These are phyloP conservation scores for Pyrenophora graminea DNA, from an alignment of 2,329 filamentous ascomycete genomes.

Conservation along the genomic window DNA sequence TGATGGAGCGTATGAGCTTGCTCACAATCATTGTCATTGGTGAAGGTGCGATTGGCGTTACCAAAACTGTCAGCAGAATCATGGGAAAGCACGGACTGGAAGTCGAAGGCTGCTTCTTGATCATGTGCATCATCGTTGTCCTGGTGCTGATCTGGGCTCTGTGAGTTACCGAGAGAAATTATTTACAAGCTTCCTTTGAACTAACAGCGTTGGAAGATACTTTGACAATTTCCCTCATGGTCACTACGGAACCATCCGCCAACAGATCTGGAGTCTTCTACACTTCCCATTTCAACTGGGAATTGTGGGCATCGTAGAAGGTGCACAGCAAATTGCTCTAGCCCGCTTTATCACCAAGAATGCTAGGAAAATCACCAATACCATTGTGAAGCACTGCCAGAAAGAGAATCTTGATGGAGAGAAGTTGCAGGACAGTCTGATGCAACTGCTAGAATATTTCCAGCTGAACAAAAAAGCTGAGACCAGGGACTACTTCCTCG, in stretches of 20 bases:
- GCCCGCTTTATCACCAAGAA: conserved; percentile 54
- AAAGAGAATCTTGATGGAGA: conserved; percentile 34
- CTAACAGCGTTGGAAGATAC: conserved; percentile 44
- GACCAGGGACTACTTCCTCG: conserved; percentile 22
- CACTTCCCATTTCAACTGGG: conserved; percentile 68
- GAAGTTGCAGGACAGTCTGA: conserved; percentile 36
- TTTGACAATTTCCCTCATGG: conserved; percentile 60
- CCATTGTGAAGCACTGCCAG: conserved; percentile 46
- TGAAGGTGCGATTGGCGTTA: conserved; percentile 67
- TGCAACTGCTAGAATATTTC: conserved; percentile 30
- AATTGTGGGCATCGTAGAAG: conserved; percentile 67
- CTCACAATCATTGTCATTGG: conserved; percentile 70
- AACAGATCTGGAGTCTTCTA: conserved; percentile 62
- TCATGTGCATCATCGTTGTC: conserved; percentile 45
- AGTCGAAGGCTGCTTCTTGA: conserved; percentile 40
- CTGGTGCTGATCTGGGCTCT: conserved; percentile 64
- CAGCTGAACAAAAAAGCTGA: conserved; percentile 41
- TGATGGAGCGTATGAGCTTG: conserved; percentile 66
- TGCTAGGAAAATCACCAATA: conserved; percentile 46
- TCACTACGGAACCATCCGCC: conserved; percentile 58
- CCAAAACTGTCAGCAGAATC: conserved; percentile 54
- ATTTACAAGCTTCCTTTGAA: background rate
- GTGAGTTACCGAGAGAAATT: conserved; percentile 1
- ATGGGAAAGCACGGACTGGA: conserved; percentile 46
- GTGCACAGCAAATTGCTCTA: conserved; percentile 61